Conservation (phyloP, 768 basidiomycete genomes). For the Polyporus arcularius region DNA sequence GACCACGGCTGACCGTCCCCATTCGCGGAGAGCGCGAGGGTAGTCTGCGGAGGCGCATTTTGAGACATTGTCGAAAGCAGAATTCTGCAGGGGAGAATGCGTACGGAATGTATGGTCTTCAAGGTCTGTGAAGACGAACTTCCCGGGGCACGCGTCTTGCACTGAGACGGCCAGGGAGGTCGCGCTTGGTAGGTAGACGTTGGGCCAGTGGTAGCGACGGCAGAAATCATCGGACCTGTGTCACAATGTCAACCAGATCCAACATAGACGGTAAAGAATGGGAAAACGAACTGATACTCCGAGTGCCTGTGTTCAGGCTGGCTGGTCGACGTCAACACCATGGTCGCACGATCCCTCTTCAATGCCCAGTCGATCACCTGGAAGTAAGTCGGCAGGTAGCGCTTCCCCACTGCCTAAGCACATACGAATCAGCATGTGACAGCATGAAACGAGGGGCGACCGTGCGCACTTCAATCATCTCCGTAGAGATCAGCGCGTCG, state of each 20-base stretch:
- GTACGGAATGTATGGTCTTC: background rate
- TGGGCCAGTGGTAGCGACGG: slow-evolving; percentile 9
- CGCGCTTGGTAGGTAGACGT: slow-evolving; percentile 6
- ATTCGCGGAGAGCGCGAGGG: too few species aligned
- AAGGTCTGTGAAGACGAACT: background rate
- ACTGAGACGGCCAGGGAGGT: background rate
- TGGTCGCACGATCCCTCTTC: slow-evolving; percentile 40
- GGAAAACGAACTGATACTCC: background rate
- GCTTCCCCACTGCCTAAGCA: slow-evolving; percentile 42
- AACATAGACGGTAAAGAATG: too few species aligned
- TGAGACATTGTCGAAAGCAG: too few species aligned
- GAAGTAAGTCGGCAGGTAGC: slow-evolving; percentile 42
- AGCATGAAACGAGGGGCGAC: too few species aligned
- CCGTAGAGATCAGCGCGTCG: slow-evolving; percentile 43
- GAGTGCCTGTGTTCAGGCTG: slow-evolving; percentile 37
- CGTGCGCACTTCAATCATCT: slow-evolving; percentile 54
- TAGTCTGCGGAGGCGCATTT: too few species aligned
- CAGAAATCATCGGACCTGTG: slow-evolving; percentile 11
- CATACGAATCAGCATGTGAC: too few species aligned
- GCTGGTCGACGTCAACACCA: slow-evolving; percentile 44
- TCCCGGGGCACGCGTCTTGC: background rate
- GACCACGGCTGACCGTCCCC: too few species aligned
- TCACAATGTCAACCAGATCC: too few species aligned
- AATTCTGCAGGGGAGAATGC: too few species aligned
- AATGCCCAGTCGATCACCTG: slow-evolving; percentile 40